Evolutionary conservation across 1,284 basidiomycete genomes (phyloP).

Genomic region (Ganoderma multipileum): DNA sequence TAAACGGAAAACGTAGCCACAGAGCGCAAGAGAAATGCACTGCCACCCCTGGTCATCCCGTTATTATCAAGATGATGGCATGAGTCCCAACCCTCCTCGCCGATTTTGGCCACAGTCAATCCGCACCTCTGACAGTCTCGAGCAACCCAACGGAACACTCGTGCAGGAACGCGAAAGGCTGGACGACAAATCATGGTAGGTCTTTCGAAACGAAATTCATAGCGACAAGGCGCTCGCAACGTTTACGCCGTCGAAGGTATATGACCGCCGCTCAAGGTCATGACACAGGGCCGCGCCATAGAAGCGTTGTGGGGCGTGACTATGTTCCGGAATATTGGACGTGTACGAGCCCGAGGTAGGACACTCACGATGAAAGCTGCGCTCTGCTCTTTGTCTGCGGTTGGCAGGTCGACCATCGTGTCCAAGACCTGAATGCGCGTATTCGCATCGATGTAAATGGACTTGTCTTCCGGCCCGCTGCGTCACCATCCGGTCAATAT

Average conservation of each 20-base stretch:
- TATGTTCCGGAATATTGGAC: not conserved
- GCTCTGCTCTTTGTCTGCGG: constrained; percentile 84
- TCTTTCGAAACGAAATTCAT: not conserved
- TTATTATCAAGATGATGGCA: not conserved
- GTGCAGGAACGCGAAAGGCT: too few species aligned
- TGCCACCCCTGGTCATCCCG: not conserved
- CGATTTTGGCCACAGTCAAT: not conserved
- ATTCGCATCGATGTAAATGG: constrained; percentile 70
- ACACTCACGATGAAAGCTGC: constrained; percentile 80
- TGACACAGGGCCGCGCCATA: not conserved
- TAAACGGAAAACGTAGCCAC: not conserved
- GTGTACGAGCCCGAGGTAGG: not conserved
- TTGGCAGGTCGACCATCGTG: constrained; percentile 71
- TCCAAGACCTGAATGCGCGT: constrained; percentile 78
- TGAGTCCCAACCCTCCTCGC: too few species aligned
- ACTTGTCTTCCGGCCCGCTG: constrained; percentile 57
- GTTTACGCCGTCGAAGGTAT: not conserved
- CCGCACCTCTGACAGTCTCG: not conserved
- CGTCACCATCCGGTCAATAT: constrained; percentile 2
- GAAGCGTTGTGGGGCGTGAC: not conserved
- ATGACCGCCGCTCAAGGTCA: not conserved
- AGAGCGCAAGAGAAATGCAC: not conserved
- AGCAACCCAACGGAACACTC: not conserved
- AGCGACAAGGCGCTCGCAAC: not conserved
- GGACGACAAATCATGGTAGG: not conserved